A percentile compares a stretch with the other conserved stretches of the same genome.
Conservation (phyloP, 139 green algal species). For the Chlamydomonas applanata region DNA sequence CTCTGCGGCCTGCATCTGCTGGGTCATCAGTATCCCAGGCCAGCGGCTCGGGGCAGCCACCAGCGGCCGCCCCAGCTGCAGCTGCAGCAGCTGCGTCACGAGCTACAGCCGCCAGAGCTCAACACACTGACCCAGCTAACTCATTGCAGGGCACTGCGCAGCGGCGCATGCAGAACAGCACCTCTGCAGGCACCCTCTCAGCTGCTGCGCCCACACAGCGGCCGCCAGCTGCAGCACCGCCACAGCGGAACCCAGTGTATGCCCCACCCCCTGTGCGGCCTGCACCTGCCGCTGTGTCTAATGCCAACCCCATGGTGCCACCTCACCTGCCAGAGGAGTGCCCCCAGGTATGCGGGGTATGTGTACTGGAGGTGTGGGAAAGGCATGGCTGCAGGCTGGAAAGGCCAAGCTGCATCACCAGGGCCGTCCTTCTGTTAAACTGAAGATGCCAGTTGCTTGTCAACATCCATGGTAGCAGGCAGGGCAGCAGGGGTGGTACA, state of each 20-base stretch:
- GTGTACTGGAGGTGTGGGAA: too few species aligned
- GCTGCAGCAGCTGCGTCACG: slow-evolving; percentile 6
- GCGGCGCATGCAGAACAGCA: slow-evolving; percentile 2
- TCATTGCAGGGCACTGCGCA: slow-evolving; percentile 24
- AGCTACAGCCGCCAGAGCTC: slow-evolving; percentile 1
- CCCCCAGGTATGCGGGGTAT: slow-evolving; percentile 22
- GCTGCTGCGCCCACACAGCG: background rate
- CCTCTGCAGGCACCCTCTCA: background rate
- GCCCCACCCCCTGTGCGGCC: too few species aligned
- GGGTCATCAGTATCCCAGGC: background rate
- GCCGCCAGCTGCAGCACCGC: background rate
- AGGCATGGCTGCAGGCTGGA: too few species aligned
- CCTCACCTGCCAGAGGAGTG: slow-evolving; percentile 35
- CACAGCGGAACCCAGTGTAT: slow-evolving; percentile 3
- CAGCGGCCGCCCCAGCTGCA: too few species aligned
- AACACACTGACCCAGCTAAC: slow-evolving; percentile 28
- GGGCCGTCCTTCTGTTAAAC: background rate
- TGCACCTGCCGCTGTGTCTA: background rate
- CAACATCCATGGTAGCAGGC: too few species aligned
- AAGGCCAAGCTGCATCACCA: too few species aligned
- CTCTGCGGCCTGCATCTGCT: background rate
- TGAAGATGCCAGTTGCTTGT: too few species aligned
- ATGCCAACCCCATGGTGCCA: background rate
- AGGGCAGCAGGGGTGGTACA: too few species aligned
- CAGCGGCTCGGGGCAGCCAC: background rate